A percentile compares a stretch with the other conserved stretches of the same genome.
These are phyloP conservation scores for Lachnellula hyalina DNA, from an alignment of 2,329 filamentous ascomycete genomes.

Conservation along the genomic window DNA sequence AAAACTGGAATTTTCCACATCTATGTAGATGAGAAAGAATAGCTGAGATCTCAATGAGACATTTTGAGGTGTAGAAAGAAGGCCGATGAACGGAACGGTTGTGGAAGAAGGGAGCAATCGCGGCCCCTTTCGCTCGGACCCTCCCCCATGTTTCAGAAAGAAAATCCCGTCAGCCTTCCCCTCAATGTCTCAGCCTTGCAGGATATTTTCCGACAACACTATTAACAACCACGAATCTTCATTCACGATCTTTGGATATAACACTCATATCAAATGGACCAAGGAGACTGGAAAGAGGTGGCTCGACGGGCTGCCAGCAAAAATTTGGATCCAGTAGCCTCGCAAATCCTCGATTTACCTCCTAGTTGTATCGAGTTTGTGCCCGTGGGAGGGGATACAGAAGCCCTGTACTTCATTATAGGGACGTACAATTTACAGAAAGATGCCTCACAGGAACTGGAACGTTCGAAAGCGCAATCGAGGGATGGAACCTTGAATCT, in stretches of 20 bases:
- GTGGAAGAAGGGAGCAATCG: neutral
- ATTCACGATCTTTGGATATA: neutral
- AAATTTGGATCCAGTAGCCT: slow-evolving; percentile 33
- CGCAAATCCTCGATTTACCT: slow-evolving; percentile 57
- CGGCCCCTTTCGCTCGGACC: slow-evolving; percentile 5
- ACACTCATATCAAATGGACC: neutral
- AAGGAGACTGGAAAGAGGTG: slow-evolving; percentile 8
- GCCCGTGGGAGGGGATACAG: slow-evolving; percentile 43
- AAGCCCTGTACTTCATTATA: slow-evolving; percentile 58
- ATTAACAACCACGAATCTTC: too few species aligned
- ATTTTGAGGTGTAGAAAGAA: neutral
- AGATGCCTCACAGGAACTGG: slow-evolving; percentile 49
- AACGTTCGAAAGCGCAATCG: slow-evolving; percentile 45
- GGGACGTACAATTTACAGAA: slow-evolving; percentile 78
- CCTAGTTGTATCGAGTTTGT: slow-evolving; percentile 77
- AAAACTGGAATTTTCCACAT: neutral
- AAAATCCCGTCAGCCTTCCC: neutral
- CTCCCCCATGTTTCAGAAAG: neutral
- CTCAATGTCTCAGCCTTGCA: neutral
- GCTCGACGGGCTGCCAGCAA: slow-evolving; percentile 14
- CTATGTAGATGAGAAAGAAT: neutral
- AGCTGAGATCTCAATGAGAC: neutral
- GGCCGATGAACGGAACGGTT: neutral
- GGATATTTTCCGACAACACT: neutral
- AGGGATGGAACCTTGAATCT: slow-evolving; percentile 71